phyloP scores from a whole-genome alignment of 352 stramenopile genomes.

The Phytophthora sojae region DNA sequence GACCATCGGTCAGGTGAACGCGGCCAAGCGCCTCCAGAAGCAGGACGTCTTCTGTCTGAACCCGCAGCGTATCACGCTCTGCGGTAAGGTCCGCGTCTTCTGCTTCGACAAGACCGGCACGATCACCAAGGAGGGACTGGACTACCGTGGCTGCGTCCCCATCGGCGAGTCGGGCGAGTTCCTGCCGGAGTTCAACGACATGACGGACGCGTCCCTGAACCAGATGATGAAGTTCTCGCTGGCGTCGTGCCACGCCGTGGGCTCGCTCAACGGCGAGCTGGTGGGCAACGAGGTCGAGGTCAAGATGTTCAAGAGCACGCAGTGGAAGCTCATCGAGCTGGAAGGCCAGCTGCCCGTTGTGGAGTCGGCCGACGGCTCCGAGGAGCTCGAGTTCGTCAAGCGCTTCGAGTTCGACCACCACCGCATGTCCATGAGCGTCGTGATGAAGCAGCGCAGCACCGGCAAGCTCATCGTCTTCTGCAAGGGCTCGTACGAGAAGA shows the following conservation, averaged over 20 bases:
- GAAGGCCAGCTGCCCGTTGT: slow-evolving; percentile 58
- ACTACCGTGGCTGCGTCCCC: slow-evolving; percentile 79
- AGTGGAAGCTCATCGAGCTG: slow-evolving; percentile 69
- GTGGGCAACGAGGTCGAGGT: slow-evolving; percentile 92
- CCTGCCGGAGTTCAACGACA: slow-evolving; percentile 65
- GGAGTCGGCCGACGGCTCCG: slow-evolving; percentile 44
- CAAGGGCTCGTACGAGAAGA: slow-evolving; percentile 92
- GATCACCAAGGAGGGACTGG: slow-evolving; percentile 90
- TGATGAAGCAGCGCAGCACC: slow-evolving; percentile 72
- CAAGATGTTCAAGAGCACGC: slow-evolving; percentile 85
- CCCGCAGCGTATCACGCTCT: slow-evolving; percentile 84
- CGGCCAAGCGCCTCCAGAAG: slow-evolving; percentile 75
- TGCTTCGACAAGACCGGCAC: slow-evolving; percentile 96
- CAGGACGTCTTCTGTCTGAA: slow-evolving; percentile 87
- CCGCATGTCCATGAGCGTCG: slow-evolving; percentile 91
- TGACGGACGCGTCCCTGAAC: slow-evolving; percentile 45
- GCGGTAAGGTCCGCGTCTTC: slow-evolving; percentile 90
- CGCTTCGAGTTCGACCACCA: slow-evolving; percentile 93
- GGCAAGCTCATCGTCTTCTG: slow-evolving; percentile 81
- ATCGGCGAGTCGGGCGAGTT: slow-evolving; percentile 53
- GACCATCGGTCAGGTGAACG: slow-evolving; percentile 88
- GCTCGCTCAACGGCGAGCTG: slow-evolving; percentile 66
- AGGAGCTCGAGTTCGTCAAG: slow-evolving; percentile 85
- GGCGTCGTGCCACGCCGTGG: slow-evolving; percentile 87
- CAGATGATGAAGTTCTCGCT: slow-evolving; percentile 70